These are phyloP conservation scores for Eurotiales sp. DNA, from an alignment of 2,329 filamentous ascomycete species.

Conservation along the genomic window DNA sequence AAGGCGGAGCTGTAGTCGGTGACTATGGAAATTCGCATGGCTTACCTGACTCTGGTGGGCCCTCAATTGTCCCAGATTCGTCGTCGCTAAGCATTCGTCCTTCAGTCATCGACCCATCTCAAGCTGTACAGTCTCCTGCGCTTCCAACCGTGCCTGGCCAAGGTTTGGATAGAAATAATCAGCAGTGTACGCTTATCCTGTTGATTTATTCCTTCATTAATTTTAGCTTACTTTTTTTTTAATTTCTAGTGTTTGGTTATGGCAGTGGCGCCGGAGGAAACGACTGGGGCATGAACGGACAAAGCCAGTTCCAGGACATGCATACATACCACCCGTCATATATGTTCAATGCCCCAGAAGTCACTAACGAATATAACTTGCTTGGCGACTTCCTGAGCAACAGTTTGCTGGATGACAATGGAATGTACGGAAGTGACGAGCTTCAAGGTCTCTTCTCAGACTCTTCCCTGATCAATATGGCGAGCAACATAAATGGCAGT, in stretches of 20 bases:
- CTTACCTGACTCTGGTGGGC: constrained; percentile 50
- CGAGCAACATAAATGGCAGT: constrained; percentile 31
- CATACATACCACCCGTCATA: constrained; percentile 90
- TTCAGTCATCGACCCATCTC: constrained; percentile 43
- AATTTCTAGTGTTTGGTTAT: constrained; percentile 66
- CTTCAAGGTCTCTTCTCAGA: constrained; percentile 60
- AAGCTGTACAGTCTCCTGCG: constrained; percentile 64
- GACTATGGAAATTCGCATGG: constrained; percentile 48
- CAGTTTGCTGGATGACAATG: constrained; percentile 80
- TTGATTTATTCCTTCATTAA: constrained; percentile 10
- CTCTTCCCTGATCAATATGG: constrained; percentile 49
- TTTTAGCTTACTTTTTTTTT: constrained; percentile 23
- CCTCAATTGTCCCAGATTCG: constrained; percentile 39
- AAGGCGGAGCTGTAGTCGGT: constrained; percentile 48
- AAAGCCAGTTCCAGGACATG: constrained; percentile 89
- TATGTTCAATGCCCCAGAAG: constrained; percentile 91
- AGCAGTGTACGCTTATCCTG: constrained; percentile 11
- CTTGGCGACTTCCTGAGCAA: constrained; percentile 95
- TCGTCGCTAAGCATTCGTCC: constrained; percentile 51
- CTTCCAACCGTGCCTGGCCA: constrained; percentile 65
- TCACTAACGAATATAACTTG: constrained; percentile 93
- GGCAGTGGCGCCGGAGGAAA: constrained; percentile 39
- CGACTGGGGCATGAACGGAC: constrained; percentile 68
- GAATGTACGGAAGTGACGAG: constrained; percentile 64
- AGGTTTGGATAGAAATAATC: constrained; percentile 12